These are phyloP conservation scores for Sphagnurus paluster DNA, from an alignment of 1,284 basidiomycete species.

Conservation along the genomic window DNA sequence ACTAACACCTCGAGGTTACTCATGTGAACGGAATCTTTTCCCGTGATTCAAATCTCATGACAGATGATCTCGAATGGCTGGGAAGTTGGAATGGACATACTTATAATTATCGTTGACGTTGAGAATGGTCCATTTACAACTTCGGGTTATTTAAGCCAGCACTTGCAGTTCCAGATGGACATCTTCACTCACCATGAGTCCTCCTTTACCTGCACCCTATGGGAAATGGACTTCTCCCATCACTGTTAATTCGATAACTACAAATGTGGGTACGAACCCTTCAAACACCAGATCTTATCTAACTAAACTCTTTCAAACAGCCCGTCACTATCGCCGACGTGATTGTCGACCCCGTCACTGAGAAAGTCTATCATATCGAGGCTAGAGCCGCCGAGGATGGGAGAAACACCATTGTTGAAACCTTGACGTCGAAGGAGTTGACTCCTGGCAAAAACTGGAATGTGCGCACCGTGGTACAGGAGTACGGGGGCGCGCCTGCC, in stretches of 20 bases:
- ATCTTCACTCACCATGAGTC: slow-evolving; percentile 4
- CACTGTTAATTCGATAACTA: slow-evolving; percentile 50
- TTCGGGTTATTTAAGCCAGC: no score
- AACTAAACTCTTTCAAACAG: slow-evolving; percentile 3
- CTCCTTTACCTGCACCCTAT: slow-evolving; percentile 44
- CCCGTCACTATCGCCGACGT: slow-evolving; percentile 34
- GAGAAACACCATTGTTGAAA: slow-evolving; percentile 56
- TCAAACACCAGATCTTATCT: background rate
- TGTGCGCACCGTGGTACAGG: slow-evolving; percentile 58
- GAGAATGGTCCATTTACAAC: no score
- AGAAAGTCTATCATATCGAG: slow-evolving; percentile 61
- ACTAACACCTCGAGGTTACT: no score
- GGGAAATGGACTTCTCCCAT: slow-evolving; percentile 66
- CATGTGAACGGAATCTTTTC: no score
- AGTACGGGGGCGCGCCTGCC: slow-evolving; percentile 58
- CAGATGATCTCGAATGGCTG: no score
- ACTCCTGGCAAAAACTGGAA: slow-evolving; percentile 51
- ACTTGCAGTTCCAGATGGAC: no score
- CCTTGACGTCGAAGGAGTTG: slow-evolving; percentile 45
- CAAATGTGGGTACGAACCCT: slow-evolving; percentile 44
- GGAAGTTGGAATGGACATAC: no score
- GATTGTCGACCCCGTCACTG: slow-evolving; percentile 53
- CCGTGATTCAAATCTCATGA: no score
- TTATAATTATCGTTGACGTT: no score
- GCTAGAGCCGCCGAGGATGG: slow-evolving; percentile 60